These are phyloP conservation scores for Blastocladiella britannica DNA, from an alignment of 192 early-diverging fungal genomes.

Conservation along the genomic window DNA sequence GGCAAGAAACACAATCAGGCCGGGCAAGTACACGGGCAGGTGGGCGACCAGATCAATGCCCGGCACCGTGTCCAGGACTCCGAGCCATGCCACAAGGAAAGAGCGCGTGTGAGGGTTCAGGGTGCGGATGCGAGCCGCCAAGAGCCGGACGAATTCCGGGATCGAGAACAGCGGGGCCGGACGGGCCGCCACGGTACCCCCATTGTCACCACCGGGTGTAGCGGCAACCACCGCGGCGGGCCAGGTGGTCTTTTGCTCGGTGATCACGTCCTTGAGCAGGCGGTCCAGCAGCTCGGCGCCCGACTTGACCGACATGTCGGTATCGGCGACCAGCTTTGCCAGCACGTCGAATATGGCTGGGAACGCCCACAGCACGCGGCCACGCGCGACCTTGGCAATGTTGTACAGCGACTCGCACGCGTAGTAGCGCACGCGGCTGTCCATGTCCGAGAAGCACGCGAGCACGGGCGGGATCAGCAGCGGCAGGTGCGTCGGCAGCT, in stretches of 20 bases:
- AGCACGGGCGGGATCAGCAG: slow-evolving; percentile 81
- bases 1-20: slow-evolving; percentile 67
- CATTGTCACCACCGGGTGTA: neutral
- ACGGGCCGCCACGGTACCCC: neutral
- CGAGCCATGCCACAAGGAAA: slow-evolving; percentile 89
- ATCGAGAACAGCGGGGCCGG: slow-evolving; percentile 51
- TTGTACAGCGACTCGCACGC: slow-evolving; percentile 98
- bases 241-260: slow-evolving; percentile 66
- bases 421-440: slow-evolving; percentile 88
- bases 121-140: slow-evolving; percentile 76
- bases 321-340: slow-evolving; percentile 67
- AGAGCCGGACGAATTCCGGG: slow-evolving; percentile 77
- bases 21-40: slow-evolving; percentile 85
- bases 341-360: slow-evolving; percentile 95
- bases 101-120: slow-evolving; percentile 74
- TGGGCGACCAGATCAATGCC: slow-evolving; percentile 80
- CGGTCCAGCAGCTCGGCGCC: slow-evolving; percentile 85
- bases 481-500: slow-evolving; percentile 14
- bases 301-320: slow-evolving; percentile 76
- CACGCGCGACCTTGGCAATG: slow-evolving; percentile 84
- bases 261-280: slow-evolving; percentile 90
- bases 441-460: slow-evolving; percentile 75
- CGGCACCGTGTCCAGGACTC: slow-evolving; percentile 74
- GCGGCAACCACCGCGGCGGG: slow-evolving; percentile 11
- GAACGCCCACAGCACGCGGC: slow-evolving; percentile 71